Evolutionary conservation across 2,329 filamentous ascomycete genomes (phyloP).

Genomic region (Verticillium tricorpus): DNA sequence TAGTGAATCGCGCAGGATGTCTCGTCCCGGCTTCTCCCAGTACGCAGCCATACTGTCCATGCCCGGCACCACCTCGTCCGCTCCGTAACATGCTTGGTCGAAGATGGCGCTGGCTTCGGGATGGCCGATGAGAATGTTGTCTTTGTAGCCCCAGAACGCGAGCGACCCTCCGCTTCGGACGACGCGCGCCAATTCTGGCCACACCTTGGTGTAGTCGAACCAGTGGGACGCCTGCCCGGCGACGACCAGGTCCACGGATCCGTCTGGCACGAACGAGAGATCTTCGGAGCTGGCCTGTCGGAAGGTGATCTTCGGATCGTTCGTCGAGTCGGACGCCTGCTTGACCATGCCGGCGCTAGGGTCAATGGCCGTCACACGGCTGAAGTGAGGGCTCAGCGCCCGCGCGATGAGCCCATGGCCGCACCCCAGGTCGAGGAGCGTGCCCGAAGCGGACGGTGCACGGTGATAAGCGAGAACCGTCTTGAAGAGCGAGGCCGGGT

Average conservation of each 20-base stretch:
- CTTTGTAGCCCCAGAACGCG: slow-evolving; percentile 65
- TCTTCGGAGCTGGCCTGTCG: slow-evolving; percentile 48
- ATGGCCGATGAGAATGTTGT: slow-evolving; percentile 53
- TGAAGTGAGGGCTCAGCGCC: slow-evolving; percentile 48
- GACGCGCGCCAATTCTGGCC: slow-evolving; percentile 50
- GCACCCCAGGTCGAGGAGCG: slow-evolving; percentile 56
- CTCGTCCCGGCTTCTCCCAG: slow-evolving; percentile 58
- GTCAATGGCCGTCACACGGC: slow-evolving; percentile 47
- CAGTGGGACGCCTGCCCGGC: slow-evolving; percentile 59
- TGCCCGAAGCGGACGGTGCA: slow-evolving; percentile 17
- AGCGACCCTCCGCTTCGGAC: slow-evolving; percentile 51
- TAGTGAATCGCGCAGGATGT: slow-evolving; percentile 47
- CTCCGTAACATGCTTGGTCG: slow-evolving; percentile 50
- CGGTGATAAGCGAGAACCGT: slow-evolving; percentile 33
- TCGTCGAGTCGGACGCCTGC: slow-evolving; percentile 39
- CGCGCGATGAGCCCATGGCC: slow-evolving; percentile 57
- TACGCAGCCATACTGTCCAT: slow-evolving; percentile 48
- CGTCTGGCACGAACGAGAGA: slow-evolving; percentile 42
- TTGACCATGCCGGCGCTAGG: slow-evolving; percentile 53
- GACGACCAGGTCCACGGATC: slow-evolving; percentile 46
- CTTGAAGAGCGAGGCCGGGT: slow-evolving; percentile 50
- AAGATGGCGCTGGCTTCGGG: slow-evolving; percentile 48
- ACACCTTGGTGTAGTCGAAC: slow-evolving; percentile 55
- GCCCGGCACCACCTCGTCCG: slow-evolving; percentile 36
- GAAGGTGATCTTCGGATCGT: slow-evolving; percentile 41